Base-by-base conservation (phyloP, 176 grass and related monocot genomes). In the Cocos nucifera region DNA sequence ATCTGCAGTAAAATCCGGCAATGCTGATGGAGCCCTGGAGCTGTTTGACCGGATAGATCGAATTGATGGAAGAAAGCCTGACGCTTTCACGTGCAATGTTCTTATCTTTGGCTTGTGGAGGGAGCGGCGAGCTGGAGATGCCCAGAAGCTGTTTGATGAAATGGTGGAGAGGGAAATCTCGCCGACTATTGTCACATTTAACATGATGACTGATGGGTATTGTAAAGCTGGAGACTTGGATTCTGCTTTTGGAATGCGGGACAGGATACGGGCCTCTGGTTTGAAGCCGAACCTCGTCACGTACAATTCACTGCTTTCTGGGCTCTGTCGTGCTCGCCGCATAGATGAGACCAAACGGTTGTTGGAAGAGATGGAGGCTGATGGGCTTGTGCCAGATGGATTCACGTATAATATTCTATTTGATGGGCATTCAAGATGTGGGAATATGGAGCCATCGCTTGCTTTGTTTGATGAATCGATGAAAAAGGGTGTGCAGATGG, bases 361-460 rank as follows among this genome's bases (percentile, higher is more conserved):
- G 73, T 71, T 89, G 70, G 58, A 84, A 64, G 77, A 81, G 71
- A 89, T 89, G 81, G 24, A 30, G 24, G 61, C 39, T 4, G 52
- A 25, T 5, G 56, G 59, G 48, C 32, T 84, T 56, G 30, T 75
- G 58, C 86, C 77, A 0, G 86, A 84, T 59, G 57, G 62, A 32
- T 84, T 89, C 25, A 89, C 77, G 16, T 81, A 75, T 44, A 81
- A 74, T 54, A 74, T 81, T 51, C 24, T 89, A 56, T 81, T 89
- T 63, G 80, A 84, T 75, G 86, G 86, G 16, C 57, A 74, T 27
- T 66, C 77, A 6, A 66, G 66, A 74, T 53, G 15, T 49, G 73
- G 77, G 56, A 52, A 77, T 23, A 56, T 73, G 4, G 51, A 66
- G 17, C 58, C 30, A 5, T 39, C 78, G 75, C 67, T 82, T 75